Conservation (phyloP, 225 moss, liverwort and hornwort genomes). For the Marchantia polymorpha region DNA sequence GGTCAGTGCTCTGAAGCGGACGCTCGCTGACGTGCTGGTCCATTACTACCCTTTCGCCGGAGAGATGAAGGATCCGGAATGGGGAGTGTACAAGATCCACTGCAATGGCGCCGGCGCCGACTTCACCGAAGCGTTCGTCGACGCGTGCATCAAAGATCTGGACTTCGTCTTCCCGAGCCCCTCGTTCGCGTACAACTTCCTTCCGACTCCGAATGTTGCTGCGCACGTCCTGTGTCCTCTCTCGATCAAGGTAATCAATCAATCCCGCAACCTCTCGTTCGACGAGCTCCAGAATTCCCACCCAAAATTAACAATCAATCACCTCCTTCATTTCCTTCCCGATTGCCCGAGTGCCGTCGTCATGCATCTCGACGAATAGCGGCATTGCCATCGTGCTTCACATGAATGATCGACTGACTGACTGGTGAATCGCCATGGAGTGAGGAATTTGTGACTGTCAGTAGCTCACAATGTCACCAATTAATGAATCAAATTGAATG, state of each 20-base stretch:
- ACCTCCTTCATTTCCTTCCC: too few species aligned
- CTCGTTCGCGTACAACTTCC: constrained; percentile 4
- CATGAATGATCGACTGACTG: too few species aligned
- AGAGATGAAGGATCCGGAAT: constrained; percentile 19
- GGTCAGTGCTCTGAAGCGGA: constrained; percentile 4
- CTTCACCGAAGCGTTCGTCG: constrained; percentile 18
- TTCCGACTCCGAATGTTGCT: not conserved
- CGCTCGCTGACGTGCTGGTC: constrained; percentile 17
- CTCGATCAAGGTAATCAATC: not conserved
- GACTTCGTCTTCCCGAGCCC: constrained; percentile 11
- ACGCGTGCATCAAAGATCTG: constrained; percentile 9
- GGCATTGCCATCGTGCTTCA: too few species aligned
- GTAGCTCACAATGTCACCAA: too few species aligned
- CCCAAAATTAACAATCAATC: too few species aligned
- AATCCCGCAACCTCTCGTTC: not conserved
- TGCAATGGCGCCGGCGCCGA: constrained; percentile 23
- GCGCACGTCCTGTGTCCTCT: constrained; percentile 9
- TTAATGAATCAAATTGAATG: too few species aligned
- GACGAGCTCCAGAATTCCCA: too few species aligned
- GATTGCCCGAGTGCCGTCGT: too few species aligned
- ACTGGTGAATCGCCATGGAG: too few species aligned
- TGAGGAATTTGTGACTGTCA: too few species aligned
- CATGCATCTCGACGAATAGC: too few species aligned
- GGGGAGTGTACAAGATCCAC: constrained; percentile 18
- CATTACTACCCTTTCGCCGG: constrained; percentile 20